phyloP scores from a whole-genome alignment of 306 rosid species.

The Astragalus membranaceus region DNA sequence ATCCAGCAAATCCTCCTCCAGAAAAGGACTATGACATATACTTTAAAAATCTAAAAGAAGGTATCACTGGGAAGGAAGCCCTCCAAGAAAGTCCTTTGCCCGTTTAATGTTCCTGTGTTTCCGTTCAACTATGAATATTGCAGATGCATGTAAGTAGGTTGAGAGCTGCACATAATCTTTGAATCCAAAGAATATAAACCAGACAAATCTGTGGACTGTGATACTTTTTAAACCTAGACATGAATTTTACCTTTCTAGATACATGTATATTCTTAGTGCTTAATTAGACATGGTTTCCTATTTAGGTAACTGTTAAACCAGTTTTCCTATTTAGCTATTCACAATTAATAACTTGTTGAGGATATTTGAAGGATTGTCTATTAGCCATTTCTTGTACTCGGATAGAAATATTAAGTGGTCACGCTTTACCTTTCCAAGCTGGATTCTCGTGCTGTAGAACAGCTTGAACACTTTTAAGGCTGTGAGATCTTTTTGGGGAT shows the following conservation, averaged over 20 bases:
- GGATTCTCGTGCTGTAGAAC: background rate
- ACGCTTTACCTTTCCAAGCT: background rate
- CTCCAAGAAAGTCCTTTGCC: conserved; percentile 53
- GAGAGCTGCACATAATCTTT: conserved; percentile 8
- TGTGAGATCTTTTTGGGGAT: too few relatives aligned
- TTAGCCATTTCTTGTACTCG: background rate
- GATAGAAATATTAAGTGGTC: background rate
- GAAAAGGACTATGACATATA: conserved; percentile 70
- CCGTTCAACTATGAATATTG: conserved; percentile 13
- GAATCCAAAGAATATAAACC: background rate
- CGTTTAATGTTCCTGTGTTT: conserved; percentile 29
- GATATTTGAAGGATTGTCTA: background rate
- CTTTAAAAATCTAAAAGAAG: conserved; percentile 65
- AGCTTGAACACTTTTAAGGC: background rate
- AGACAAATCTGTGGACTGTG: background rate
- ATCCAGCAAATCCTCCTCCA: conserved; percentile 75
- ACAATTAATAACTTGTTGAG: background rate
- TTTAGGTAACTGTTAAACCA: background rate
- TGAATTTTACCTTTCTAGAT: conserved; percentile 1
- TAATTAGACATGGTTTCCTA: background rate
- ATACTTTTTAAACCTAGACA: conserved; percentile 5
- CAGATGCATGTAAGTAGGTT: background rate
- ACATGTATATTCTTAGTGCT: conserved; percentile 8
- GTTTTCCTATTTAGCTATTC: background rate
- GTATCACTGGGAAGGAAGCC: conserved; percentile 78